A percentile compares a stretch with the other conserved stretches of the same genome.
Conservation (phyloP, 2,329 filamentous ascomycete genomes). For the Phaeosphaeriaceae sp. region DNA sequence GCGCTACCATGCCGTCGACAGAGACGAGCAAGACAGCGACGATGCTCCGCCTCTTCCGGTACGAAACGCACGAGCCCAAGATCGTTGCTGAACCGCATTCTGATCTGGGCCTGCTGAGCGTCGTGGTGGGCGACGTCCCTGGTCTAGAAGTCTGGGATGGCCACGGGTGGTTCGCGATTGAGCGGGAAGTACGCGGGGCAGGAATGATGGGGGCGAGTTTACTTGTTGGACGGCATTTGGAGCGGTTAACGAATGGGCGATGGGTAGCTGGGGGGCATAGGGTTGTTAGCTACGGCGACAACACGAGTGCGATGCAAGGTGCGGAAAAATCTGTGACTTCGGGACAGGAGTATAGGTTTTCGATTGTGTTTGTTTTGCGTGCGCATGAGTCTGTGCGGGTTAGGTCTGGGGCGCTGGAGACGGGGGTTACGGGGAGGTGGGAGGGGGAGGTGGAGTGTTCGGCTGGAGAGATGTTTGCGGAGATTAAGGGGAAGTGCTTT, state of each 20-base stretch:
- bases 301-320: background rate
- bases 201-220: slow-evolving; percentile 32
- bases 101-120: slow-evolving; percentile 43
- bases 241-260: slow-evolving; percentile 34
- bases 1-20: slow-evolving; percentile 22
- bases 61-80: slow-evolving; percentile 44
- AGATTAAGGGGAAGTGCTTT: slow-evolving; percentile 41
- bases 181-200: slow-evolving; percentile 28
- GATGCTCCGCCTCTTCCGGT: slow-evolving; percentile 47
- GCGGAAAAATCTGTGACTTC: background rate
- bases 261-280: slow-evolving; percentile 43
- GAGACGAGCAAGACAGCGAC: slow-evolving; percentile 39
- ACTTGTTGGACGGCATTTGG: slow-evolving; percentile 39
- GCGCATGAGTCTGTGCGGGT: slow-evolving; percentile 38
- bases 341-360: slow-evolving; percentile 36
- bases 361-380: slow-evolving; percentile 46
- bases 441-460: slow-evolving; percentile 28
- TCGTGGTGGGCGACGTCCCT: slow-evolving; percentile 45
- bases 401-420: slow-evolving; percentile 34
- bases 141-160: slow-evolving; percentile 47
- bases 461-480: slow-evolving; percentile 39
- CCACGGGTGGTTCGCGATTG: slow-evolving; percentile 31
- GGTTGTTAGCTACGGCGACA: slow-evolving; percentile 42
- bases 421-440: slow-evolving; percentile 39
- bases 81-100: slow-evolving; percentile 46